A percentile compares a stretch with the other conserved stretches of the same genome.
These are phyloP conservation scores for Fusarium sp. DNA, from an alignment of 2,329 filamentous ascomycete species.

Conservation along the genomic window DNA sequence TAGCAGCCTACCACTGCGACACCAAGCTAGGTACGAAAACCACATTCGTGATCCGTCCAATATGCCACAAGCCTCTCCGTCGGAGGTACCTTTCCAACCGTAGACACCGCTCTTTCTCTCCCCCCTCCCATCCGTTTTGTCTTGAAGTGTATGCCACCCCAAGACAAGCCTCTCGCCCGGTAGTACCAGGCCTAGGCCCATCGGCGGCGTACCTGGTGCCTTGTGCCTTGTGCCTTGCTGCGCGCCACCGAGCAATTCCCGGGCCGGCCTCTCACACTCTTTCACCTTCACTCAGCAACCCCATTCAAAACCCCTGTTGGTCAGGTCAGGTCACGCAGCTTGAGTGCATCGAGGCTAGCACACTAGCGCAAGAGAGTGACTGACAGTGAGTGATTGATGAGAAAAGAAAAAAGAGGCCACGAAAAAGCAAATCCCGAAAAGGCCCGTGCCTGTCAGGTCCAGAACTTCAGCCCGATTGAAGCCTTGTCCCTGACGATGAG, in stretches of 20 bases:
- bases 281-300: conserved; percentile 5
- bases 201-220: conserved; percentile 23
- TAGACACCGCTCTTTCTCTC: conserved; percentile 21
- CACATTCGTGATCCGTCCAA: not conserved
- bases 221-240: conserved; percentile 37
- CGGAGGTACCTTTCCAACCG: not conserved
- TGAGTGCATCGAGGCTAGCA: conserved; percentile 9
- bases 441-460: conserved; percentile 30
- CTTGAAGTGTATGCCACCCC: conserved; percentile 5
- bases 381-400: conserved; percentile 8
- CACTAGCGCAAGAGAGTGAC: conserved; percentile 3
- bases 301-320: conserved; percentile 5
- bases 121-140: not conserved
- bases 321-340: conserved; percentile 5
- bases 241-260: conserved; percentile 32
- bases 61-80: conserved; percentile 1
- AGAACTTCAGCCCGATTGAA: conserved; percentile 13
- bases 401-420: not conserved
- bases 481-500: conserved; percentile 7
- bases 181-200: conserved; percentile 18
- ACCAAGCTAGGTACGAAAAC: not conserved
- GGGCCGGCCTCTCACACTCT: conserved; percentile 9
- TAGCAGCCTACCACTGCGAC: not conserved
- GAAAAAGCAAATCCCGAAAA: conserved; percentile 33
- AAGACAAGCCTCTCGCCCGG: not conserved